A percentile compares a stretch with the other conserved stretches of the same genome.
Evolutionary conservation across 1,284 basidiomycete genomes (phyloP).

Genomic region (Microstroma glucosiphilum): DNA sequence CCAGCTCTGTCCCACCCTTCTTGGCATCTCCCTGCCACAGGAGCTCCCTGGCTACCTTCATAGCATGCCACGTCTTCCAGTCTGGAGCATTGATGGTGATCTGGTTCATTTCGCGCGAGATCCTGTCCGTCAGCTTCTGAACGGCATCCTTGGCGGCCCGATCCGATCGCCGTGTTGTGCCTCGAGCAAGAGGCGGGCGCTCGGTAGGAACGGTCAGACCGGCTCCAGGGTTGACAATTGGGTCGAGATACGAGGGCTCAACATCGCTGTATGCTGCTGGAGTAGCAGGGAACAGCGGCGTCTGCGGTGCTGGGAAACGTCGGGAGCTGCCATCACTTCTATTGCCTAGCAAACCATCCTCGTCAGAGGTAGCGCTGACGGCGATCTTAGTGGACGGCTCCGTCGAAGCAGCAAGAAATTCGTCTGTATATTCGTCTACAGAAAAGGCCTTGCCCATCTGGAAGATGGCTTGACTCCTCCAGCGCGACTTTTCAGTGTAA

Average conservation of each 20-base stretch:
- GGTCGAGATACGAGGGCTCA: not conserved
- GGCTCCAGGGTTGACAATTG: not conserved
- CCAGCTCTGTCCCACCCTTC: not conserved
- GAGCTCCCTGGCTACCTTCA: constrained; percentile 80
- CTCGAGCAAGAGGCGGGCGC: not conserved
- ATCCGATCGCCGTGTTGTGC: not conserved
- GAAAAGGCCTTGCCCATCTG: constrained; percentile 71
- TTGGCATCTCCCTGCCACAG: constrained; percentile 73
- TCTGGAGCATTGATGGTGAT: constrained; percentile 85
- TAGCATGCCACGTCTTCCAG: constrained; percentile 81
- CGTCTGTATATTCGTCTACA: constrained; percentile 66
- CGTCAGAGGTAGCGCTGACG: constrained; percentile 1
- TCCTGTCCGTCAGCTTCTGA: constrained; percentile 70
- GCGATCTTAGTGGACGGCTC: not conserved
- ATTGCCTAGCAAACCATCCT: not conserved
- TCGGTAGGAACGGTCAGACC: not conserved
- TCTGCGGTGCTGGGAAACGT: not conserved
- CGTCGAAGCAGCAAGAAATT: constrained; percentile 59
- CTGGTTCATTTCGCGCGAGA: constrained; percentile 66
- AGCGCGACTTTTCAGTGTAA: constrained; percentile 90
- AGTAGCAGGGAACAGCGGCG: not conserved
- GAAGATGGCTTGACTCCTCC: constrained; percentile 64
- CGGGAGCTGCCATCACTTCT: not conserved
- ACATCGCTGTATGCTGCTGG: not conserved
- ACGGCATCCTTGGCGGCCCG: constrained; percentile 65